Evolutionary conservation across 2,329 filamentous ascomycete genomes (phyloP), one percentile per base, ranked within the genome.

Genomic region (Ophiosphaerella narmari): DNA sequence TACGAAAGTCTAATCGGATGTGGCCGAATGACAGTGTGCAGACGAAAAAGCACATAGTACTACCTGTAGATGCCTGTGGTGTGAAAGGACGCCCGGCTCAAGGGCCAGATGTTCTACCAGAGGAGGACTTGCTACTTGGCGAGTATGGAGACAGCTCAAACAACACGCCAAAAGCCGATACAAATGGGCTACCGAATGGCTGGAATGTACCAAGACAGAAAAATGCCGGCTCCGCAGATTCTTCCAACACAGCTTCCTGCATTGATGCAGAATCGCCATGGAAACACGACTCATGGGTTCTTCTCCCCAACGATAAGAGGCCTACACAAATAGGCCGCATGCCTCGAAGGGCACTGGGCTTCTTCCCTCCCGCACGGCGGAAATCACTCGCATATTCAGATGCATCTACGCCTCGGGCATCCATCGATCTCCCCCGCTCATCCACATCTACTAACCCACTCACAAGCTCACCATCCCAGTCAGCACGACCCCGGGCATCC

Each of bases 21-120:
- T 99, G 94, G 94, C 90, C 91, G 6, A 90, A 91, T 57, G 94
- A 97, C 68, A 91, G 86, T 55, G 88, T 97, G 32, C 93, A 97
- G 70, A 85, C 86, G 40, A 86, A 92, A 51, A 90, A 90, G 65
- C 87, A 85, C 57, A 81, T 99, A 13, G 82, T 92, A 7, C 77
- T 99, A 44, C 94, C 94, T 0, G 90, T 97, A 4, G 92, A 96
- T 71, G 88, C 90, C 35, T 97, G 93, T 71, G 86, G 88, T 36
- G 80, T 92, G 36, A 94, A 91, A 67, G 91, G 93, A 26, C 82
- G 86, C 43, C 82, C 77, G 31, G 73, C 82, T 4, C 67, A 67
- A 35, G 74, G 62, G 6, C 69, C 68, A 14, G 59, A 65, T 33
- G 56, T 54, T 4, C 54, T 63, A 33, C 68, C 76, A 57, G 72